phyloP scores from a whole-genome alignment of 1,139 yeast species.

The Diutina mesorugosa region DNA sequence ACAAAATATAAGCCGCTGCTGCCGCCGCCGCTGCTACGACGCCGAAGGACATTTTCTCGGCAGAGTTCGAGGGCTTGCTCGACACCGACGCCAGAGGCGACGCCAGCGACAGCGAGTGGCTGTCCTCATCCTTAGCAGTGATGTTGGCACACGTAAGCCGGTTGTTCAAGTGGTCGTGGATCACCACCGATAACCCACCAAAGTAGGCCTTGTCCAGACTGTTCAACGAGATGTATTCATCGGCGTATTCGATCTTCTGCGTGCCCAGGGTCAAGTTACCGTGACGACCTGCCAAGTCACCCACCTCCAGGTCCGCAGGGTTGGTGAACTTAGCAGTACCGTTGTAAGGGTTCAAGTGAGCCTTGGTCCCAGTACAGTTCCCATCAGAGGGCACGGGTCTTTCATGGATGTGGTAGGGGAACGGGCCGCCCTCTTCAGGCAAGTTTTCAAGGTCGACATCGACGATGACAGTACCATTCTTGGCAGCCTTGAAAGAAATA shows the following conservation, averaged over 20 bases:
- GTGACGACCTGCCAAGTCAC: slow-evolving; percentile 32
- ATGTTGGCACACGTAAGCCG: slow-evolving; percentile 32
- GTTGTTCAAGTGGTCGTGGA: slow-evolving; percentile 20
- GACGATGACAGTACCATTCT: slow-evolving; percentile 21
- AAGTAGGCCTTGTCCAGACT: slow-evolving; percentile 19
- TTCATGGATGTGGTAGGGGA: slow-evolving; percentile 29
- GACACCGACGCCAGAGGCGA: neutral
- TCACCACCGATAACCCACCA: slow-evolving; percentile 25
- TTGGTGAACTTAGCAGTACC: slow-evolving; percentile 18
- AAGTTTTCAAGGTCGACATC: slow-evolving; percentile 19
- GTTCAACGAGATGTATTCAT: slow-evolving; percentile 26
- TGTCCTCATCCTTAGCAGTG: slow-evolving; percentile 8
- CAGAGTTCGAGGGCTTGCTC: slow-evolving; percentile 5
- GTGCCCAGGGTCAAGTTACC: slow-evolving; percentile 18
- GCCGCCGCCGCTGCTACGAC: slow-evolving; percentile 7
- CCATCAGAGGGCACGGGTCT: slow-evolving; percentile 26
- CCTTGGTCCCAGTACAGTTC: slow-evolving; percentile 24
- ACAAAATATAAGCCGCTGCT: slow-evolving; percentile 10
- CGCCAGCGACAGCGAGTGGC: neutral
- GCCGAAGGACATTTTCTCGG: slow-evolving; percentile 1
- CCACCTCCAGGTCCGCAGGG: slow-evolving; percentile 17
- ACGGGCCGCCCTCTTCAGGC: slow-evolving; percentile 27
- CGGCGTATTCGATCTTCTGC: slow-evolving; percentile 16
- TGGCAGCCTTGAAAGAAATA: slow-evolving; percentile 18
- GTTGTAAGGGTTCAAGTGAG: slow-evolving; percentile 27